Conservation (phyloP, 148 eudicot genomes). For the Vaccinium corymbosum region DNA sequence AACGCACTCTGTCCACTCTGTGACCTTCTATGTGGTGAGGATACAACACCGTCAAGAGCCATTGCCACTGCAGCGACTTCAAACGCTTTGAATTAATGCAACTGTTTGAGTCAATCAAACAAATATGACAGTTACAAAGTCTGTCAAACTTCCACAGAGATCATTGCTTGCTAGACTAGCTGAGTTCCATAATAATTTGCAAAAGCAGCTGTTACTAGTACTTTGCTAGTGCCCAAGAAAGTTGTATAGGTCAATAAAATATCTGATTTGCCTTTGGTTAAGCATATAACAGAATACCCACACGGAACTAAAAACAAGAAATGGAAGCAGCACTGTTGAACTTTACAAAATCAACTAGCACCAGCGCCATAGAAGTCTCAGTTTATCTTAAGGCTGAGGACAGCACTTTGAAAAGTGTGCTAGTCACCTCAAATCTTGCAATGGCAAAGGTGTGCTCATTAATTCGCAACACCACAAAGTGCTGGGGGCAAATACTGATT, state of each 20-base stretch:
- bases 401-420: background rate
- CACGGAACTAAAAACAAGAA: conserved; percentile 2
- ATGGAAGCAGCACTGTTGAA: background rate
- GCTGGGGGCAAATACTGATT: background rate
- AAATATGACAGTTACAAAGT: background rate
- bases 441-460: background rate
- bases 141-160: background rate
- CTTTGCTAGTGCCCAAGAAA: background rate
- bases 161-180: background rate
- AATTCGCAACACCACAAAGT: background rate
- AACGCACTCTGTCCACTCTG: conserved; percentile 41
- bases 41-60: conserved; percentile 5
- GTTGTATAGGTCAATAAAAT: background rate
- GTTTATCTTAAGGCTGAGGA: background rate
- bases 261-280: background rate
- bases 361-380: background rate
- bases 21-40: conserved; percentile 51
- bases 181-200: background rate
- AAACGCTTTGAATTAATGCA: background rate
- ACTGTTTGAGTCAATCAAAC: background rate
- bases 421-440: background rate
- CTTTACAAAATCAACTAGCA: background rate
- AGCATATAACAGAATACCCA: background rate
- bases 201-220: background rate
- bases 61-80: background rate